Base-by-base conservation (phyloP, 306 rosid species). In the Fragaria ananassa region DNA sequence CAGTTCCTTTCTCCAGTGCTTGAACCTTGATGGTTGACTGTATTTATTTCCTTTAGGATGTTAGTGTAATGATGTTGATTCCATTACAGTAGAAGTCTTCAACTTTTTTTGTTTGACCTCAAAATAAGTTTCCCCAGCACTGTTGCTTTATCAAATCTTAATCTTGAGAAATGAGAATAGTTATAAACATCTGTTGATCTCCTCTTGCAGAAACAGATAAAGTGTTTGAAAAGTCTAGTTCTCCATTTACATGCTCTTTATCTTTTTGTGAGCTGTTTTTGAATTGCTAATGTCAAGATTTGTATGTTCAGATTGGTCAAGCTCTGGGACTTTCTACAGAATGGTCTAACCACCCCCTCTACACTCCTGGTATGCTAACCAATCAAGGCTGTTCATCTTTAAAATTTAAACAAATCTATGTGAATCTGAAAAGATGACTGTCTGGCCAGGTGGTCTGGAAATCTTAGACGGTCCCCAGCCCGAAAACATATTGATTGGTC, bases 281-380 rank as follows among this genome's bases (percentile, higher is more conserved):
- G 58, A 44, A 39, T 69, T 78, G 61, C 70, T 15, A 14, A 29
- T 31, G 9, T 39, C 44, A 7, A 14, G 6, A 6, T 35, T 47
- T 34, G 10, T 58, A 61, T 77, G 29, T 49, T 25, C 81, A 93
- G 98, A 86, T 94, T 51, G 97, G 96, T 84, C 97, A 94, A 79
- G 98, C 98, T 45, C 82, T 94, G 50, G 98, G 96, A 60, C 91
- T 94, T 81, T 81, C 97, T 50, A 94, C 98, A 4, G 95, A 89
- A 67, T 90, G 97, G 98, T 95, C 97, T 53, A 90, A 84, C 83
- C 97, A 92, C 72, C 88, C 95, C 15, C 89, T 95, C 35, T 95
- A 89, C 79, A 47, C 80, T 21, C 84, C 96, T 27, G 98, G 98
- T 95, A 87, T 74, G 86, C 72, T 29, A 49, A 71, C 29, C 60